These are phyloP conservation scores for Scheffersomyces parashehatae DNA, from an alignment of 1,139 yeast species.

Conservation along the genomic window DNA sequence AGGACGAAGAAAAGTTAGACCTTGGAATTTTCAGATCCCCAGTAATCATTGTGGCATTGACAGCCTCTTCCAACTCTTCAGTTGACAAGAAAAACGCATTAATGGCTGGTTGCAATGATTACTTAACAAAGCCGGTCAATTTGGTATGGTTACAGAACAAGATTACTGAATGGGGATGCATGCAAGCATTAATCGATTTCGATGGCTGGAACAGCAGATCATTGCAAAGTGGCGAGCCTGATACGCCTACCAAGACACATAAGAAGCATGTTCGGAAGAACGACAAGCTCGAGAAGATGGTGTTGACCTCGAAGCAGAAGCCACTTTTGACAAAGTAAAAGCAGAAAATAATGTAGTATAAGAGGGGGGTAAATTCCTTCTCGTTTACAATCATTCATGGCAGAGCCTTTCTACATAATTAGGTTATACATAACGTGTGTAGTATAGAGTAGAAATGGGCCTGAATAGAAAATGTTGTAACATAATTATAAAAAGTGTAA, in stretches of 20 bases:
- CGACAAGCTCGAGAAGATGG: neutral
- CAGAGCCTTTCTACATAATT: too few species aligned
- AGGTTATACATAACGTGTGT: too few species aligned
- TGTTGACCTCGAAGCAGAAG: neutral
- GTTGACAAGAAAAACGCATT: conserved; percentile 88
- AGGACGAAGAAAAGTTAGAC: conserved; percentile 55
- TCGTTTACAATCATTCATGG: too few species aligned
- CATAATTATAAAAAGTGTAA: too few species aligned
- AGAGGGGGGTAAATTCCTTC: too few species aligned
- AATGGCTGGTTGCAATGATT: conserved; percentile 97
- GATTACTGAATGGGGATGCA: conserved; percentile 94
- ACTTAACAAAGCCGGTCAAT: conserved; percentile 94
- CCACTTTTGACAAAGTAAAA: neutral
- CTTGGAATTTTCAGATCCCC: conserved; percentile 74
- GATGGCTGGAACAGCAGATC: conserved; percentile 77
- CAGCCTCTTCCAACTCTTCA: conserved; percentile 83
- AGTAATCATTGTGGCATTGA: conserved; percentile 91
- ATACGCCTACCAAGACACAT: neutral
- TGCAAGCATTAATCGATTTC: conserved; percentile 96
- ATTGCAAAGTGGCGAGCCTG: conserved; percentile 4
- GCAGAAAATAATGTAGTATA: too few species aligned
- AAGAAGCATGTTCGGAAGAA: neutral
- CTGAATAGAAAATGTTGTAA: too few species aligned
- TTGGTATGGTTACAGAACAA: conserved; percentile 92
- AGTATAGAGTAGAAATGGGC: too few species aligned